These are phyloP conservation scores for Neurospora tetrasperma DNA, from an alignment of 495 filamentous ascomycete genomes.

Conservation along the genomic window DNA sequence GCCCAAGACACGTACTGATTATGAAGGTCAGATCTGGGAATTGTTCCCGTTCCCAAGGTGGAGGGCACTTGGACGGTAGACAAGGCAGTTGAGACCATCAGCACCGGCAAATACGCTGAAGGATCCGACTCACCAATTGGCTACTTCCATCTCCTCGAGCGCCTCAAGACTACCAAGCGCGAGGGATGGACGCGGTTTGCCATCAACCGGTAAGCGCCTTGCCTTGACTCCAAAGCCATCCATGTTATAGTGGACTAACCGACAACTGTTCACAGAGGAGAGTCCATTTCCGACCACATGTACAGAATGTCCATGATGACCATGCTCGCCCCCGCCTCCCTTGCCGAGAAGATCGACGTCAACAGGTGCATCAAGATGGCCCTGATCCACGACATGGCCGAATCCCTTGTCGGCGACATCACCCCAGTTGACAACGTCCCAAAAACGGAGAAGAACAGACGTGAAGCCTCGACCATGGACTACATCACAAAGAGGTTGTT, in stretches of 20 bases:
- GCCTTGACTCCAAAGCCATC: constrained; percentile 1
- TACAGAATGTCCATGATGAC: constrained; percentile 97
- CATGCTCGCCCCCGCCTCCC: constrained; percentile 76
- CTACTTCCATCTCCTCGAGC: constrained; percentile 88
- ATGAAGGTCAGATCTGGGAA: constrained; percentile 9
- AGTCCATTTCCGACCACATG: constrained; percentile 97
- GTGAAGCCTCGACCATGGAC: constrained; percentile 82
- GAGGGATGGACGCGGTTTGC: constrained; percentile 91
- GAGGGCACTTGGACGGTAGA: constrained; percentile 39
- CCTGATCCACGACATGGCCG: constrained; percentile 95
- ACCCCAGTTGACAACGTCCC: constrained; percentile 71
- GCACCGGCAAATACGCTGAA: constrained; percentile 39
- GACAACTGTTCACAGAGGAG: constrained; percentile 31
- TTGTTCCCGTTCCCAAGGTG: constrained; percentile 25
- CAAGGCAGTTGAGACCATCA: constrained; percentile 35
- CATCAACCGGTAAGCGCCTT: constrained; percentile 42
- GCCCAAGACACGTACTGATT: neutral
- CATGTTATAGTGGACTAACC: constrained; percentile 2
- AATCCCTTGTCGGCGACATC: constrained; percentile 88
- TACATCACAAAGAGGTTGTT: constrained; percentile 67
- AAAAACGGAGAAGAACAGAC: constrained; percentile 70
- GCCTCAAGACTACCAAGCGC: constrained; percentile 87
- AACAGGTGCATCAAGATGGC: constrained; percentile 85
- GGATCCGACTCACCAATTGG: constrained; percentile 65
- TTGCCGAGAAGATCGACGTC: constrained; percentile 60